Evolutionary conservation across 495 filamentous ascomycete genomes (phyloP), one percentile per base, ranked within the genome.

Genomic region (Xanthoparmelia taractica): DNA sequence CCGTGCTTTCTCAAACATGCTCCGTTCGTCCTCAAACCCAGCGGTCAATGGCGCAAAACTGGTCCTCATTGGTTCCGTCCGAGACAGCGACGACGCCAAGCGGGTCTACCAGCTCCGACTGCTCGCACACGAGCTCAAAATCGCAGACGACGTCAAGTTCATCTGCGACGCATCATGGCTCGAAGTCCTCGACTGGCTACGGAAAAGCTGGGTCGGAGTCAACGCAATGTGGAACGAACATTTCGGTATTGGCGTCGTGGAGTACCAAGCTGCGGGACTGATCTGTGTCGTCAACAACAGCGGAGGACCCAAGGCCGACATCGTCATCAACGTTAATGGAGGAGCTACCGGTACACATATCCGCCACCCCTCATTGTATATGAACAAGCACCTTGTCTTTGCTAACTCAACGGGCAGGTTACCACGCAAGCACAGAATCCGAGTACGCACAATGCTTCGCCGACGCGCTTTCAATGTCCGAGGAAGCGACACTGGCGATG

Each of bases 171-270:
- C 91, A 7, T 82, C 86, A 45, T 97, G 92, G 92, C 84, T 86
- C 8, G 82, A 90, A 63, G 88, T 98, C 48, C 80, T 95, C 17
- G 79, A 85, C 29, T 90, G 90, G 83, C 78, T 97, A 54, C 75
- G 82, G 45, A 81, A 77, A 27, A 82, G 86, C 37, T 92, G 84
- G 59, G 80, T 97, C 31, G 94, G 94, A 41, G 90, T 94, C 4
- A 98, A 98, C 69, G 92, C 86, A 61, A 98, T 98, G 94, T 98
- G 95, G 94, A 97, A 96, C 71, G 94, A 98, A 76, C 94, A 98
- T 74, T 98, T 97, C 70, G 95, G 94, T 23, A 98, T 98, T 65
- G 94, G 94, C 8, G 92, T 97, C 23, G 94, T 98, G 8, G 94
- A 98, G 76, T 98, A 98, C 71, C 94, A 96, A 73, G 94, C 94